Conservation (phyloP, 192 early-diverging fungal species). For the Geranomyces michiganensis region DNA sequence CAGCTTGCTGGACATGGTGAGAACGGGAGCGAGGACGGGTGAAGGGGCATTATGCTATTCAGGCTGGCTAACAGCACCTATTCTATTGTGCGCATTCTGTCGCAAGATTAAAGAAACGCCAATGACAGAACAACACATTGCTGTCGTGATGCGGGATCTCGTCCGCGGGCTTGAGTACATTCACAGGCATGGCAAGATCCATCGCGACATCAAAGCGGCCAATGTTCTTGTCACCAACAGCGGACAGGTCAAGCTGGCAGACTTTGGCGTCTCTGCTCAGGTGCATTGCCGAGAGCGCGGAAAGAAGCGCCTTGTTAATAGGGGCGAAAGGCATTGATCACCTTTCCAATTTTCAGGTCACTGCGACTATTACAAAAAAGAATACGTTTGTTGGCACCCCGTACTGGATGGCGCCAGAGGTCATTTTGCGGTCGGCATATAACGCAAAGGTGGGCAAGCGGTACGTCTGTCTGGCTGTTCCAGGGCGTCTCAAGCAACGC, state of each 20-base stretch:
- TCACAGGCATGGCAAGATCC: constrained; percentile 75
- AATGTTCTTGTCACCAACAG: constrained; percentile 44
- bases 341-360: no score
- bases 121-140: constrained; percentile 78
- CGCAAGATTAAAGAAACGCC: constrained; percentile 74
- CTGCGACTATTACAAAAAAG: constrained; percentile 74
- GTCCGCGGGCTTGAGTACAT: constrained; percentile 90
- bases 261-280: constrained; percentile 74
- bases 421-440: constrained; percentile 52
- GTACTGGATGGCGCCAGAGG: constrained; percentile 55
- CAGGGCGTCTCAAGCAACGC: background rate
- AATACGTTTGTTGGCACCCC: constrained; percentile 82
- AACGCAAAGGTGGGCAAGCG: constrained; percentile 57
- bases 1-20: constrained; percentile 82
- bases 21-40: no score
- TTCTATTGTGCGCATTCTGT: no score
- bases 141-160: constrained; percentile 83
- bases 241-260: constrained; percentile 37
- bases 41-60: no score
- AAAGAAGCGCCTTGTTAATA: constrained; percentile 17
- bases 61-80: no score
- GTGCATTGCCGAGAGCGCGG: constrained; percentile 47
- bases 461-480: background rate
- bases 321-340: no score
- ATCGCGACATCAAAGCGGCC: constrained; percentile 42